Base-by-base conservation (phyloP, 2,329 filamentous ascomycete species). In the Pseudogymnoascus sp. region DNA sequence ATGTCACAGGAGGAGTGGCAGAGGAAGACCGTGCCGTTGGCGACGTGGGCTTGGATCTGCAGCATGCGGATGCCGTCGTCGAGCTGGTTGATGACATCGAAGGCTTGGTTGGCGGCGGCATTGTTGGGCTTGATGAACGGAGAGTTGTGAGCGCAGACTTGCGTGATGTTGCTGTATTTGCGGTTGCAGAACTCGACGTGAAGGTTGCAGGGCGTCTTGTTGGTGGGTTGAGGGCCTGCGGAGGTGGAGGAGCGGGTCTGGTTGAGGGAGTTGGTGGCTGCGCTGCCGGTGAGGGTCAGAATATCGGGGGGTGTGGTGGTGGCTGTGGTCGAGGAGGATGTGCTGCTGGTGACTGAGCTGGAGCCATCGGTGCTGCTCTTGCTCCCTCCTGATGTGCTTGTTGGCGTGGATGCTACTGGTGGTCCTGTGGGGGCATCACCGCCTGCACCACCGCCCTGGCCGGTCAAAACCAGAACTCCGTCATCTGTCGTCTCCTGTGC, bases 1-100 rank as follows among this genome's bases (percentile, higher is more conserved):
- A 96, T 77, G 66, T 91, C 83, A 74, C 92, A 97, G 50, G 82
- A 86, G 1, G 89, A 90, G 73, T 97, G 92, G 74, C 92, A 97
- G 68, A 94, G 90, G 74, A 90, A 88, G 50, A 88, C 73, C 0
- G 81, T 83, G 21, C 74, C 75, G 66, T 86, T 84, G 0, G 81
- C 79, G 73, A 77, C 86, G 63, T 86, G 84, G 60, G 86, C 85
- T 71, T 87, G 84, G 2, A 74, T 84, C 70, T 87, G 84, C 33
- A 87, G 71, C 66, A 87, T 81, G 24, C 84, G 83, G 37, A 89
- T 76, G 31, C 90, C 90, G 70, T 95, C 90, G 70, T 94, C 83
- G 64, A 95, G 79, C 75, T 95, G 91, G 35, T 81, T 77, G 10
- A 78, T 80, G 58, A 94, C 89, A 17, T 78, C 73, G 47, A 89